Conservation (phyloP, 805 yeast species). For the Metschnikowia lunata region DNA sequence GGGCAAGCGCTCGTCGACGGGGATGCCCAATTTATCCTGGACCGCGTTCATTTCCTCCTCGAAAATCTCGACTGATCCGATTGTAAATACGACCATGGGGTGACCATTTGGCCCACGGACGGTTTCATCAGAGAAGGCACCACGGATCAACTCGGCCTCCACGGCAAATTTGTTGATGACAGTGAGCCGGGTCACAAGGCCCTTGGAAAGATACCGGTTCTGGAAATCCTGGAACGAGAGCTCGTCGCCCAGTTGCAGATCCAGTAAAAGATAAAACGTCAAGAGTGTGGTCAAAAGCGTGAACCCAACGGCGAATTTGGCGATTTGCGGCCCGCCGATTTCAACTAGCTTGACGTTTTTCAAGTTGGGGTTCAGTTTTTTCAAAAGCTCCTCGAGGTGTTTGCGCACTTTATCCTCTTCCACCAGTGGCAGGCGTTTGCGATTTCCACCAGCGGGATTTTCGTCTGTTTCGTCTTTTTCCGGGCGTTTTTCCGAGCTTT, state of each 20-base stretch:
- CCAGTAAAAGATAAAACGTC: conserved; percentile 10
- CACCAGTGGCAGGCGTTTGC: conserved; percentile 2
- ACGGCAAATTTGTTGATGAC: conserved; percentile 74
- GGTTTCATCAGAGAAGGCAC: conserved; percentile 40
- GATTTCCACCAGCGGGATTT: neutral
- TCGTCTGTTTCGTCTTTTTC: neutral
- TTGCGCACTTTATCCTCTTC: conserved; percentile 34
- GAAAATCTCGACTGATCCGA: conserved; percentile 81
- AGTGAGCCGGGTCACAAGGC: conserved; percentile 66
- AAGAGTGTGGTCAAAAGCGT: conserved; percentile 19
- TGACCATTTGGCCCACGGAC: conserved; percentile 33
- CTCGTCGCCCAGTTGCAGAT: conserved; percentile 22
- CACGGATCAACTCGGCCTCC: conserved; percentile 56
- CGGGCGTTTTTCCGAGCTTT: too few species aligned
- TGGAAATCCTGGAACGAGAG: conserved; percentile 79
- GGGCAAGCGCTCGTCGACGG: conserved; percentile 70
- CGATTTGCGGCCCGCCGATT: conserved; percentile 13
- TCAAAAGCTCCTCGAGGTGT: conserved; percentile 28
- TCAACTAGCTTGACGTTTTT: conserved; percentile 31
- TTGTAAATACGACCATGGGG: conserved; percentile 66
- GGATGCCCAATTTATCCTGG: conserved; percentile 66
- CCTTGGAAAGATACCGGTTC: conserved; percentile 69
- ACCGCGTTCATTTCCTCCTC: conserved; percentile 76
- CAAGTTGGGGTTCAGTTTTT: conserved; percentile 27
- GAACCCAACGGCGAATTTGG: conserved; percentile 10